Evolutionary conservation across 345 rosid species (phyloP).

Genomic region (Bruguiera sexangula): DNA sequence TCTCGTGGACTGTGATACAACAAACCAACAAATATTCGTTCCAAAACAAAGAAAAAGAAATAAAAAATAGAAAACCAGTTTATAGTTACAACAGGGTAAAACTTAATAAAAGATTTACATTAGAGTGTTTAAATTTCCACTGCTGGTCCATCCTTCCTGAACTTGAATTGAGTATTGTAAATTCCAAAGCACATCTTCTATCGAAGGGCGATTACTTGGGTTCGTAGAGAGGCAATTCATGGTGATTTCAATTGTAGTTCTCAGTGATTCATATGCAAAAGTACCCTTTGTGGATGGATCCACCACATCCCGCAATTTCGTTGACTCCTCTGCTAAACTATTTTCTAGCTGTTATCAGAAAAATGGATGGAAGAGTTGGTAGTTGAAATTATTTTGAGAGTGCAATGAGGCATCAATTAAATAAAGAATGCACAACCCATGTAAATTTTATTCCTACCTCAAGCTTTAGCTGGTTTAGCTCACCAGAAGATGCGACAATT

Average conservation of each 20-base stretch:
- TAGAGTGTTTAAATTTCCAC: constrained; percentile 59
- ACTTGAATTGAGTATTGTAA: constrained; percentile 85
- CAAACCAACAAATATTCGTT: too few relatives aligned
- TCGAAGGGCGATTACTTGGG: constrained; percentile 59
- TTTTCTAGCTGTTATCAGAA: constrained; percentile 47
- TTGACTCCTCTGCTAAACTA: constrained; percentile 53
- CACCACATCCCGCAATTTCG: constrained; percentile 37
- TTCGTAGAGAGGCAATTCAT: constrained; percentile 66
- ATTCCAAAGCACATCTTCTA: constrained; percentile 94
- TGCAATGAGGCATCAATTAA: too few relatives aligned
- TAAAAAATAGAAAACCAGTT: too few relatives aligned
- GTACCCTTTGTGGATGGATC: constrained; percentile 68
- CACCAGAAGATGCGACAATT: constrained; percentile 40
- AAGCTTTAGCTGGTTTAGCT: constrained; percentile 51
- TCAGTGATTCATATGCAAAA: constrained; percentile 73
- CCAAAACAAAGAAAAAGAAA: too few relatives aligned
- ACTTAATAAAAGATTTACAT: constrained; percentile 9
- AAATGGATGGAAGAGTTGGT: background rate
- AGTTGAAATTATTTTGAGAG: background rate
- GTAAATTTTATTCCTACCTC: constrained; percentile 35
- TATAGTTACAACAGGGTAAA: background rate
- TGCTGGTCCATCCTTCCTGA: constrained; percentile 87
- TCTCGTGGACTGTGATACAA: too few relatives aligned
- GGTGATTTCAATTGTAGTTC: constrained; percentile 66
- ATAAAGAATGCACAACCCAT: too few relatives aligned